Percentiles rank a stretch among this genome's conserved stretches.
Conservation (phyloP, 2,329 filamentous ascomycete species). For the Sporothrix euskadiensis region DNA sequence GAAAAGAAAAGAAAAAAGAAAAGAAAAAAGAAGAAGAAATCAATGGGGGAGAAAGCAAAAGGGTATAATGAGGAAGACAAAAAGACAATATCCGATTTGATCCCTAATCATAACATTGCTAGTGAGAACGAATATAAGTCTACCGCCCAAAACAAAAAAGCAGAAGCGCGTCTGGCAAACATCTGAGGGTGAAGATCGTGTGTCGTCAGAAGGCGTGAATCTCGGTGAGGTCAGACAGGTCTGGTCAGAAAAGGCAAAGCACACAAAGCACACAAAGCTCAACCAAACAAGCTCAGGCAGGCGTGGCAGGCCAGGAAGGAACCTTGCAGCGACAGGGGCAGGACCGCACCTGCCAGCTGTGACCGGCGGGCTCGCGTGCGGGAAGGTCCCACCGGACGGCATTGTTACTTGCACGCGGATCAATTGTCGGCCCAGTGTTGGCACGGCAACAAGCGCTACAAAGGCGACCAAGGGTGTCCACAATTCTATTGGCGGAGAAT, state of each 20-base stretch:
- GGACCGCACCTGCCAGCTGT: not conserved
- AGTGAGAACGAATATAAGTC: slow-evolving; percentile 30
- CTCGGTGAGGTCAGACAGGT: slow-evolving; percentile 12
- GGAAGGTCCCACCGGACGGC: not conserved
- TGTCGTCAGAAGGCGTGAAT: slow-evolving; percentile 14
- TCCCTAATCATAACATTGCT: slow-evolving; percentile 42
- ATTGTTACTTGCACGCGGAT: slow-evolving; percentile 28
- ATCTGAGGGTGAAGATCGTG: not conserved
- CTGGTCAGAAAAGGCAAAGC: not conserved
- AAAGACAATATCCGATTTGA: slow-evolving; percentile 39
- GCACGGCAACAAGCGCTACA: slow-evolving; percentile 27
- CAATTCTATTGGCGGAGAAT: slow-evolving; percentile 21
- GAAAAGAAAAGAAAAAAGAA: not conserved
- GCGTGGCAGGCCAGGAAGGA: not conserved
- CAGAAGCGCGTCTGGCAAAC: slow-evolving; percentile 20
- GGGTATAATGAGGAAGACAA: slow-evolving; percentile 2
- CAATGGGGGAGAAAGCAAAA: not conserved
- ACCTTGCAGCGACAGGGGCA: not conserved
- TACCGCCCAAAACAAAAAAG: slow-evolving; percentile 35
- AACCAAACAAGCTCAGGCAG: slow-evolving; percentile 9
- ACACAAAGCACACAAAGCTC: not conserved
- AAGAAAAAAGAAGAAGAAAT: slow-evolving; percentile 35
- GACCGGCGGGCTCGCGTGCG: not conserved
- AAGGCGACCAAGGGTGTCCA: not conserved
- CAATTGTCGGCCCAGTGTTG: slow-evolving; percentile 31